Conservation (phyloP, 495 filamentous ascomycete species). For the Evansstolkia leycettana region DNA sequence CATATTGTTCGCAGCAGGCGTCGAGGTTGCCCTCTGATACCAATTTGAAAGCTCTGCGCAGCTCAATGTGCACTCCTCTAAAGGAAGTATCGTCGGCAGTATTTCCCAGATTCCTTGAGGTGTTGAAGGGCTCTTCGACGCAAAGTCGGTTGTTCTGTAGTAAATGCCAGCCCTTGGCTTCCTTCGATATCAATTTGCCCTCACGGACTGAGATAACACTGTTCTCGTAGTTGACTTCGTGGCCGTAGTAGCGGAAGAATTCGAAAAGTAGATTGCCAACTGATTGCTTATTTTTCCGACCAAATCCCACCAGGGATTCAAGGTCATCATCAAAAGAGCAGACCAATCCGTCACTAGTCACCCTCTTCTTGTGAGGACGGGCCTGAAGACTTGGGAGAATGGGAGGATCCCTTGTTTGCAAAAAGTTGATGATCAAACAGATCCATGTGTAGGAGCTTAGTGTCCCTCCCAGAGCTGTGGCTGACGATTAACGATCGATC, state of each 20-base stretch:
- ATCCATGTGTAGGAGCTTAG: conserved; percentile 99
- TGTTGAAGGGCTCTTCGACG: conserved; percentile 95
- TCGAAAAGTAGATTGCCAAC: conserved; percentile 76
- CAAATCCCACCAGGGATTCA: conserved; percentile 56
- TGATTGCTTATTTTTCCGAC: conserved; percentile 68
- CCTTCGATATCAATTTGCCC: conserved; percentile 70
- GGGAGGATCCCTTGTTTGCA: conserved; percentile 80
- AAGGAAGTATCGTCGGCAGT: conserved; percentile 93
- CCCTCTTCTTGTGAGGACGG: conserved; percentile 47
- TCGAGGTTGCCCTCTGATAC: conserved; percentile 63
- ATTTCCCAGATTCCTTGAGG: conserved; percentile 84
- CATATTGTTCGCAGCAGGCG: conserved; percentile 72
- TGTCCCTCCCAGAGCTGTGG: conserved; percentile 75
- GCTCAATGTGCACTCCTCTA: conserved; percentile 75
- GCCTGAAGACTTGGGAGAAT: conserved; percentile 82
- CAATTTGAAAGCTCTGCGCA: conserved; percentile 76
- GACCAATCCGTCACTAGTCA: conserved; percentile 46
- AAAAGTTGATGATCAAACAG: conserved; percentile 93
- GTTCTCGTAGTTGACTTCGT: conserved; percentile 84
- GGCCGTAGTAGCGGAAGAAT: conserved; percentile 89
- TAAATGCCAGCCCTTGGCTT: conserved; percentile 75
- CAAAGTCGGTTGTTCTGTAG: conserved; percentile 72
- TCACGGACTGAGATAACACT: conserved; percentile 77
- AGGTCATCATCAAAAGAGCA: conserved; percentile 81
- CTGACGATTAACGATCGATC: too few relatives aligned